Evolutionary conservation across 192 early-diverging fungal genomes (phyloP).

Genomic region (Bifiguratus adelaidae): DNA sequence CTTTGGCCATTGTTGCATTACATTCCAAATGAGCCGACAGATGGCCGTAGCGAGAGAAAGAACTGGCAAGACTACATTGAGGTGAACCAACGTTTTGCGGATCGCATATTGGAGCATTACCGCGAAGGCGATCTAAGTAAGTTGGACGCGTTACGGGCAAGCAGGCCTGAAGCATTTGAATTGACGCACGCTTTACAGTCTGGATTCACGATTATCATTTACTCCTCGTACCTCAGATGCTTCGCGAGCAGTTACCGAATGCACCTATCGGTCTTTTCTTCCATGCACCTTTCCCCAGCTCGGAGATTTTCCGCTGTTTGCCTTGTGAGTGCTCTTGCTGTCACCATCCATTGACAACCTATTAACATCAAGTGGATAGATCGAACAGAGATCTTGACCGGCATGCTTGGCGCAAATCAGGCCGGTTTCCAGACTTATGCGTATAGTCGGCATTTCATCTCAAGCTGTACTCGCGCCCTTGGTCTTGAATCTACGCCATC

Average conservation of each 20-base stretch:
- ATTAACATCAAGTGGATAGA: conserved; percentile 27
- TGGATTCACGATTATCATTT: conserved; percentile 99
- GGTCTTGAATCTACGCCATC: conserved; percentile 85
- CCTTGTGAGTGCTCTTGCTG: conserved; percentile 33
- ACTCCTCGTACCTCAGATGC: conserved; percentile 80
- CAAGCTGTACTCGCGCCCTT: conserved; percentile 87
- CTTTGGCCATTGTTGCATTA: conserved; percentile 97
- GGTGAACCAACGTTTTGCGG: conserved; percentile 72
- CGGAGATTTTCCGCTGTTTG: conserved; percentile 92
- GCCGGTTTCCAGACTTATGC: conserved; percentile 97
- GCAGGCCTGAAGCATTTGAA: no score
- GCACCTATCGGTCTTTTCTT: conserved; percentile 91
- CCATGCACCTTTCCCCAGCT: conserved; percentile 94
- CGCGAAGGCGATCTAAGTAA: conserved; percentile 68
- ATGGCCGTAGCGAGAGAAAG: conserved; percentile 47
- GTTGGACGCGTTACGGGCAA: no score
- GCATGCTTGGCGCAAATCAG: conserved; percentile 86
- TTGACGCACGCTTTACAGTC: no score
- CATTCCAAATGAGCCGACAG: conserved; percentile 68
- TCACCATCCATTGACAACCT: not conserved
- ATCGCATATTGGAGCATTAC: conserved; percentile 62
- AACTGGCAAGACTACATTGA: conserved; percentile 76
- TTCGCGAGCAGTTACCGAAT: conserved; percentile 66
- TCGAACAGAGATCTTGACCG: conserved; percentile 73
- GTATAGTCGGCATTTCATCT: conserved; percentile 89